A percentile compares a stretch with the other conserved stretches of the same genome.
Conservation (phyloP, 345 rosid genomes). For the Lenwebbia sp. region DNA sequence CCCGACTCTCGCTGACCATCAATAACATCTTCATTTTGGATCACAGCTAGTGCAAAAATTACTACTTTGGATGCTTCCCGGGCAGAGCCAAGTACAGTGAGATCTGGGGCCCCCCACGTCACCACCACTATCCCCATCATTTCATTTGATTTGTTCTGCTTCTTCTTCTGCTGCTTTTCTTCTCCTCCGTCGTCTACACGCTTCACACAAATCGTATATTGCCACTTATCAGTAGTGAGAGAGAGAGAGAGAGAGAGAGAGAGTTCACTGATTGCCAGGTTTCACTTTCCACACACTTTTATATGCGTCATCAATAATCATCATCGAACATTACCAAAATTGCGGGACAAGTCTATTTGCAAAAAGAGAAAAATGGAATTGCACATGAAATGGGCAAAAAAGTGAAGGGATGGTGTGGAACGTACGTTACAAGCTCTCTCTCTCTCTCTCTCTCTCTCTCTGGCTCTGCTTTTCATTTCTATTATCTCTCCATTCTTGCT, state of each 20-base stretch:
- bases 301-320: not conserved
- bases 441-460: not conserved
- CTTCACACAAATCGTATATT: not conserved
- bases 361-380: not conserved
- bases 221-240: not conserved
- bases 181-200: not conserved
- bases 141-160: not conserved
- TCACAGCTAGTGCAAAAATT: not conserved
- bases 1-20: not conserved
- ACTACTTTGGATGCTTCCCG: not conserved
- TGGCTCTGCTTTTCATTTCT: not conserved
- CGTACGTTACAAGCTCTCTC: not conserved
- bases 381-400: not conserved
- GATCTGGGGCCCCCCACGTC: not conserved
- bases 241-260: not conserved
- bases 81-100: not conserved
- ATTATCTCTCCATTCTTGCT: not conserved
- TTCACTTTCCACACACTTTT: not conserved
- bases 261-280: not conserved
- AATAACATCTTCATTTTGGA: not conserved
- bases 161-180: not conserved
- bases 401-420: not conserved
- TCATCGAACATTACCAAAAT: not conserved
- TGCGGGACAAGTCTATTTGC: not conserved
- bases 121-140: not conserved